A percentile compares a stretch with the other conserved stretches of the same genome.
These are phyloP conservation scores for Kuraishia floccosa DNA, from an alignment of 805 yeast species.

Conservation along the genomic window DNA sequence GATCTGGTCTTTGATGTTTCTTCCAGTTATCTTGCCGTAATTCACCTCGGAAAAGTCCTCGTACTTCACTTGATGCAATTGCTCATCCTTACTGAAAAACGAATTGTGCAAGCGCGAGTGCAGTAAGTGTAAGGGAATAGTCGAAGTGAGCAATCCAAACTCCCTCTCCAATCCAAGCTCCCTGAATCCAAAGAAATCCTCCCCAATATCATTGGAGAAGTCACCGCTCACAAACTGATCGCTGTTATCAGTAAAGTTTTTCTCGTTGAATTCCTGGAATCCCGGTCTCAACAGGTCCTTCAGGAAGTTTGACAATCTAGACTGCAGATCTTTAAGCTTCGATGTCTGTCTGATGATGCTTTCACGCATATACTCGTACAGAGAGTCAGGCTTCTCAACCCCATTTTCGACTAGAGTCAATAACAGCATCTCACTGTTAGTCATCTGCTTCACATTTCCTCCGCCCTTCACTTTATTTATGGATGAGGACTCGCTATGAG, in stretches of 20 bases:
- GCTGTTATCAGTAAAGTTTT: slow-evolving; percentile 77
- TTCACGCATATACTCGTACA: slow-evolving; percentile 66
- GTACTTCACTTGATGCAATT: slow-evolving; percentile 37
- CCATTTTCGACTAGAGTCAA: slow-evolving; percentile 79
- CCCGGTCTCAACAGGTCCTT: slow-evolving; percentile 79
- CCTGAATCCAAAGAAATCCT: slow-evolving; percentile 94
- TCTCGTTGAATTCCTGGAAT: slow-evolving; percentile 57
- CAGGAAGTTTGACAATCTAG: slow-evolving; percentile 57
- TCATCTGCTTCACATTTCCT: slow-evolving; percentile 10
- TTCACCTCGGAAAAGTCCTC: slow-evolving; percentile 53
- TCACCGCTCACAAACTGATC: slow-evolving; percentile 94
- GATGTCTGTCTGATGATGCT: slow-evolving; percentile 56
- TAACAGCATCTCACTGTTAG: slow-evolving; percentile 34
- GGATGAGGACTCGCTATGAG: slow-evolving; percentile 57
- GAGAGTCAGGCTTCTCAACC: slow-evolving; percentile 62
- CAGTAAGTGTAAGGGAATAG: slow-evolving; percentile 82
- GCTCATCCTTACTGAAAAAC: slow-evolving; percentile 32
- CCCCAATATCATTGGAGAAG: slow-evolving; percentile 87
- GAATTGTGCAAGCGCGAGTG: slow-evolving; percentile 65
- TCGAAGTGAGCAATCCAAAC: slow-evolving; percentile 69
- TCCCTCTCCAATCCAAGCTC: slow-evolving; percentile 92
- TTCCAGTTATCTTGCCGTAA: slow-evolving; percentile 40
- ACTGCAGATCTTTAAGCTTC: slow-evolving; percentile 58
- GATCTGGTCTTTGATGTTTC: slow-evolving; percentile 39
- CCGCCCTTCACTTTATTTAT: slow-evolving; percentile 23